Evolutionary conservation across 352 stramenopile species (phyloP).

Genomic region (Phytophthora crassamura): DNA sequence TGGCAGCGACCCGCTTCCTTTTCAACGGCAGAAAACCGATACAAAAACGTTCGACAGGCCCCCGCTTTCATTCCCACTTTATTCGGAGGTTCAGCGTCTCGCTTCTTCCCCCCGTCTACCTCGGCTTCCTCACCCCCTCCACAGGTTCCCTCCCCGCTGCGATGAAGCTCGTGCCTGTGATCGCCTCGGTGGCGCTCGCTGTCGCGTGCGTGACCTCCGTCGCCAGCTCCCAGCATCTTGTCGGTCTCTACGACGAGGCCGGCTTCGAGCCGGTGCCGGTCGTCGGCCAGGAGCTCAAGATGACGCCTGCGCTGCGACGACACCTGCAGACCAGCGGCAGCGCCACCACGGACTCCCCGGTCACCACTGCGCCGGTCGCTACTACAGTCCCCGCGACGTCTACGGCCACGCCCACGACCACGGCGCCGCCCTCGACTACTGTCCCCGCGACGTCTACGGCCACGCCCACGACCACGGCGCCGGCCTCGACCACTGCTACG

Average conservation of each 20-base stretch:
- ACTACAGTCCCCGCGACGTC: background rate
- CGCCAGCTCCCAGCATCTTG: background rate
- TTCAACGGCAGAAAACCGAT: background rate
- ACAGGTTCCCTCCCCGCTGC: background rate
- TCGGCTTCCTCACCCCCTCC: no score
- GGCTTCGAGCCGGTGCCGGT: conserved; percentile 16
- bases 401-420: conserved; percentile 14
- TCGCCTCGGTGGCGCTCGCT: conserved; percentile 27
- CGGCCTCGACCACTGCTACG: no score
- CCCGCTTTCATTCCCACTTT: conserved; percentile 32
- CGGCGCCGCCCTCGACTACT: background rate
- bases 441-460: background rate
- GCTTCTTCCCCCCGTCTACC: conserved; percentile 34
- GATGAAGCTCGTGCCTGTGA: conserved; percentile 51
- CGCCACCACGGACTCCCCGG: conserved; percentile 10
- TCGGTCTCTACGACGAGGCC: conserved; percentile 18
- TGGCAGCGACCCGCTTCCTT: conserved; percentile 5
- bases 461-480: background rate
- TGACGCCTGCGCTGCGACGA: conserved; percentile 28
- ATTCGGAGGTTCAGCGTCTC: conserved; percentile 41
- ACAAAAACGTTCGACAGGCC: background rate
- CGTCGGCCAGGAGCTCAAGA: conserved; percentile 22
- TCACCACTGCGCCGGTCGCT: conserved; percentile 7
- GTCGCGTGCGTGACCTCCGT: conserved; percentile 31
- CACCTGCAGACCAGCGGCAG: conserved; percentile 31